Evolutionary conservation across 805 yeast genomes (phyloP).

Genomic region (Candida pseudoglaebosa): DNA sequence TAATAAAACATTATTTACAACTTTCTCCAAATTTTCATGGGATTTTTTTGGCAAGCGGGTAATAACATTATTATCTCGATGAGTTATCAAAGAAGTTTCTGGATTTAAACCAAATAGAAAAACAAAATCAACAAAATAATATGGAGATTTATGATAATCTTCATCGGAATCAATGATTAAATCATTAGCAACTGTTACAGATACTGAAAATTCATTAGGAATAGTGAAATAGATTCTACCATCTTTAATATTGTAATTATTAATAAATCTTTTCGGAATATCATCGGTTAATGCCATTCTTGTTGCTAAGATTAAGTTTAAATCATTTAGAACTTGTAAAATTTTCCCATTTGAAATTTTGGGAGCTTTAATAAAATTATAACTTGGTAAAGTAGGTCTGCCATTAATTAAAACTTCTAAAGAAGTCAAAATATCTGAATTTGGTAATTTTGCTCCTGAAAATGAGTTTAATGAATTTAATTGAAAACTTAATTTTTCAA

Average conservation of each 20-base stretch:
- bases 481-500: conserved; percentile 56
- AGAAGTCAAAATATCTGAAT: conserved; percentile 85
- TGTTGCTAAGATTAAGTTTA: conserved; percentile 70
- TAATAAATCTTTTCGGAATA: conserved; percentile 60
- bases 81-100: conserved; percentile 29
- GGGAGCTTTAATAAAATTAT: conserved; percentile 48
- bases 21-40: conserved; percentile 45
- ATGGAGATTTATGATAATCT: conserved; percentile 50
- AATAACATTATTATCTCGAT: conserved; percentile 19
- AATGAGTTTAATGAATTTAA: conserved; percentile 65
- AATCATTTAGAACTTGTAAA: conserved; percentile 56
- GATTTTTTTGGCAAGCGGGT: conserved; percentile 30
- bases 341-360: conserved; percentile 54
- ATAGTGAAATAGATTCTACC: conserved; percentile 72
- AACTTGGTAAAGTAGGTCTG: conserved; percentile 67
- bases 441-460: conserved; percentile 88
- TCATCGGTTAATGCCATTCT: conserved; percentile 65
- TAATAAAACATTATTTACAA: conserved; percentile 50
- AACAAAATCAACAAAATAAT: conserved; percentile 73
- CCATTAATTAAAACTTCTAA: conserved; percentile 79
- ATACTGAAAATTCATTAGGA: conserved; percentile 56
- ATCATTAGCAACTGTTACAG: conserved; percentile 68
- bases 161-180: conserved; percentile 44
- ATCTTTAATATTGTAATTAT: conserved; percentile 59
- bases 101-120: conserved; percentile 51